Percentiles rank a stretch among this genome's conserved stretches.
These are phyloP conservation scores for Alternaria metachromatica DNA, from an alignment of 2,329 filamentous ascomycete genomes.

Conservation along the genomic window DNA sequence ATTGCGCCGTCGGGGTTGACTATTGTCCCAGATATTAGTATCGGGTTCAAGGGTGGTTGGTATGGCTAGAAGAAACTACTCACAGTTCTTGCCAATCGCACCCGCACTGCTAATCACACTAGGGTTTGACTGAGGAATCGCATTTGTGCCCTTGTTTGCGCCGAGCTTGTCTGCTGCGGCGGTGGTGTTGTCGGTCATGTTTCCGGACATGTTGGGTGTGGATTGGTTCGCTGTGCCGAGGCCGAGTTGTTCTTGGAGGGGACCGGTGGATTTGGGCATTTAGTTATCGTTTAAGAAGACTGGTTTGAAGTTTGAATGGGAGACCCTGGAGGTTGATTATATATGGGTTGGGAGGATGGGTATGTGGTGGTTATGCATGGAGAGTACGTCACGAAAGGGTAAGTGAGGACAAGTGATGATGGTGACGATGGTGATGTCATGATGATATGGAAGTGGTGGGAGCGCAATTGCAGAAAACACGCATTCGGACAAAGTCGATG, in stretches of 20 bases:
- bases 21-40: background rate
- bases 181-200: constrained; percentile 31
- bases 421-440: constrained; percentile 24
- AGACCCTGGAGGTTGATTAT: no score
- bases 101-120: constrained; percentile 58
- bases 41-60: no score
- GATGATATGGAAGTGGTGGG: constrained; percentile 17
- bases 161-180: constrained; percentile 37
- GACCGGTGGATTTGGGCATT: constrained; percentile 35
- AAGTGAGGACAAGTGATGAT: background rate
- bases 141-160: constrained; percentile 37
- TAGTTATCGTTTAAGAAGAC: no score
- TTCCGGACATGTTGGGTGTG: constrained; percentile 10
- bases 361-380: background rate
- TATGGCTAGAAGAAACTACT: no score
- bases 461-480: background rate
- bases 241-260: constrained; percentile 27
- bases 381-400: constrained; percentile 8
- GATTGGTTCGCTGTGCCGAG: constrained; percentile 17
- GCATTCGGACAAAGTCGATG: constrained; percentile 8
- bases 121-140: constrained; percentile 42
- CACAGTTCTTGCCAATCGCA: constrained; percentile 56
- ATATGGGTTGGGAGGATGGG: no score
- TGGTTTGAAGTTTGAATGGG: no score
- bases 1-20: constrained; percentile 58